phyloP scores from a whole-genome alignment of 1,284 basidiomycete genomes.

The Moesziomyces sp. region DNA sequence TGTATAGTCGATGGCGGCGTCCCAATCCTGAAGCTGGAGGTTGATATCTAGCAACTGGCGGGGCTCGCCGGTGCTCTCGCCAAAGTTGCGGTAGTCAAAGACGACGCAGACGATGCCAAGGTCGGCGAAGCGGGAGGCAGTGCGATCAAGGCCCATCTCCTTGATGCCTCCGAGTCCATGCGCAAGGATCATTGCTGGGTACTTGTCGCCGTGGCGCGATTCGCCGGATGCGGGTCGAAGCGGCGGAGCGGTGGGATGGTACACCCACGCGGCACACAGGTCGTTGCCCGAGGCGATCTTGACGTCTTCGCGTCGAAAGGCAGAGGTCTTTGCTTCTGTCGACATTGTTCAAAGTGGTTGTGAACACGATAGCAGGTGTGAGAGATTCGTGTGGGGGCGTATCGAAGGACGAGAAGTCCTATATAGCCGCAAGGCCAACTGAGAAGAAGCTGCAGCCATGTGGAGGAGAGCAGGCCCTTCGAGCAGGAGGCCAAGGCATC shows the following conservation, averaged over 20 bases:
- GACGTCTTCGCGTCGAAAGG: conserved; percentile 37
- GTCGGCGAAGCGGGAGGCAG: conserved; percentile 29
- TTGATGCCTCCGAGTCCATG: conserved; percentile 54
- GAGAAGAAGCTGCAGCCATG: background rate
- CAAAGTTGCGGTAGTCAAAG: conserved; percentile 59
- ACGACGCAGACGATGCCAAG: conserved; percentile 50
- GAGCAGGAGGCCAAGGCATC: background rate
- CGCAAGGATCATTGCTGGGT: conserved; percentile 47
- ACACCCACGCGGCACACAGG: conserved; percentile 46
- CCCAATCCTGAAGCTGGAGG: conserved; percentile 55
- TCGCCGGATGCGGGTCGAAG: background rate
- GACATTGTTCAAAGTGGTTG: conserved; percentile 8
- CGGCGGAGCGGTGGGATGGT: conserved; percentile 20
- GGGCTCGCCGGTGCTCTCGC: conserved; percentile 39
- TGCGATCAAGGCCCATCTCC: conserved; percentile 54
- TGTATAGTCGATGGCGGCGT: conserved; percentile 37
- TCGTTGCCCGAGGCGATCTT: conserved; percentile 32
- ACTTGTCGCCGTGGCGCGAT: background rate
- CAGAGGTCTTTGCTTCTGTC: conserved; percentile 11
- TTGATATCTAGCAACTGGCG: conserved; percentile 50
- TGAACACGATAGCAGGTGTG: background rate
- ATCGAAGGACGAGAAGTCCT: no score
- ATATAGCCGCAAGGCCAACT: no score
- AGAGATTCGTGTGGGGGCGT: background rate
- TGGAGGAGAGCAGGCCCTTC: background rate